Evolutionary conservation across 768 basidiomycete species (phyloP), one percentile per base, ranked within the genome.

Genomic region (Psilocybe cyanescens): DNA sequence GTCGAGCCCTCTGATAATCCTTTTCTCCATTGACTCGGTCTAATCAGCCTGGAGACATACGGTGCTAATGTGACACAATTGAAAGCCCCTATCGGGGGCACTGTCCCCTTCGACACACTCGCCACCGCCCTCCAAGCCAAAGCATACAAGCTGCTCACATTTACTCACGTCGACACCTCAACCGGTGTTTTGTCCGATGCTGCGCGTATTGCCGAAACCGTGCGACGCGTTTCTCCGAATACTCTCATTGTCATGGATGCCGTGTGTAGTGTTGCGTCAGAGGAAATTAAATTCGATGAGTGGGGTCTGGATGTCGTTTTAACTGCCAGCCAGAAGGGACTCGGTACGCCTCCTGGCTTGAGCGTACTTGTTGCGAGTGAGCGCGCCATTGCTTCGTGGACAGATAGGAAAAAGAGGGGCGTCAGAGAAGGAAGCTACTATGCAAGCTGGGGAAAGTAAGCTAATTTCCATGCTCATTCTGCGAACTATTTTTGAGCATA

Each of bases 251-350:
- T 92, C 7, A 80, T 95, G 60, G 97, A 99, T 70, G 94, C 87
- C n/a, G 97, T 99, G 29, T 99, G 97, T 76, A 90, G 95, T 1
- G 95, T 98, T 14, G 97, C 93, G 4, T 93, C 90, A 67, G 97
- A 99, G 73, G 95, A 98, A 73, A 95, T 99, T 68, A 86, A 82
- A 48, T 91, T 97, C 81, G 97, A 99, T 67, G 89, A 85, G 2
- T 99, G 97, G 97, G 88, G 83, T 28, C 81, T 99, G 56, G 97
- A 99, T 67, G 87, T 95, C 39, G 90, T 99, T 28, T 67, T 96
- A 45, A 86, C 89, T 14, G 95, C 93, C 8, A 89, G 87, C 59
- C 95, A 97, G 75, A 97, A 97, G 72, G 97, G 97, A 44, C 86
- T 99, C 19, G 91, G 95, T 31, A 86, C 90, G 0, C 97, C 97